Base-by-base conservation (phyloP, 1,284 basidiomycete species). In the Leccinum subspadiceum region DNA sequence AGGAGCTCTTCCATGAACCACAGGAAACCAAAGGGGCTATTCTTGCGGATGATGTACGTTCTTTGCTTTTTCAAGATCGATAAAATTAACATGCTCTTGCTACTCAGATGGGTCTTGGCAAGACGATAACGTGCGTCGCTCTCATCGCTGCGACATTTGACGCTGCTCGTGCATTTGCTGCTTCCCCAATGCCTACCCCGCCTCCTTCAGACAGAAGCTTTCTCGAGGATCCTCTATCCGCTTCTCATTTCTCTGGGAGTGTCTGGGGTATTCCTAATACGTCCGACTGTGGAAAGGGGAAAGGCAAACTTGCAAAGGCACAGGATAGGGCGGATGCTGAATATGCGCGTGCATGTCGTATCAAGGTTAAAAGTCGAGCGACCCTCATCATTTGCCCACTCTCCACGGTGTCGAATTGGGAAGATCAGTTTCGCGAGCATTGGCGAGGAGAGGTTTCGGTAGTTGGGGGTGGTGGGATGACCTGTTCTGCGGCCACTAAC, bases 371-470 rank as follows among this genome's bases (percentile, higher is more conserved):
- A 65, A 93, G 91, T 68, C 86, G 94, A 51, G 97, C 91, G 7
- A 98, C 97, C 1, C 77, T 99, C n/a, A 93, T 99, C 66, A 85
- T 99, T 26, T 98, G 97, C 68, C 97, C 97, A 7, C 81, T 99
- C 57, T 96, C 94, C 22, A 98, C 97, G 2, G 93, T 99, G 1
- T 88, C 93, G 52, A 99, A 98, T 71, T 99, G 97, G 97, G 96
- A 99, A 76, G 94, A 97, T 64, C 97, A 99, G 75, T 92, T 99
- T 72, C 85, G 89, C 61, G 96, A 98, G 72, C 97, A 99, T 75
- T 94, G 93, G 93, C 84, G 84, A 61, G 93, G 93, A 12, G 84
- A 88, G 59, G 92, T 96, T 6, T 81, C 82, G 33, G 87, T 96
- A 50, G 79, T 89, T 54, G 93, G 93, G n/a, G 93, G 93, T 2